Base-by-base conservation (phyloP, 2,329 filamentous ascomycete species). In the Pseudogymnoascus sp. region DNA sequence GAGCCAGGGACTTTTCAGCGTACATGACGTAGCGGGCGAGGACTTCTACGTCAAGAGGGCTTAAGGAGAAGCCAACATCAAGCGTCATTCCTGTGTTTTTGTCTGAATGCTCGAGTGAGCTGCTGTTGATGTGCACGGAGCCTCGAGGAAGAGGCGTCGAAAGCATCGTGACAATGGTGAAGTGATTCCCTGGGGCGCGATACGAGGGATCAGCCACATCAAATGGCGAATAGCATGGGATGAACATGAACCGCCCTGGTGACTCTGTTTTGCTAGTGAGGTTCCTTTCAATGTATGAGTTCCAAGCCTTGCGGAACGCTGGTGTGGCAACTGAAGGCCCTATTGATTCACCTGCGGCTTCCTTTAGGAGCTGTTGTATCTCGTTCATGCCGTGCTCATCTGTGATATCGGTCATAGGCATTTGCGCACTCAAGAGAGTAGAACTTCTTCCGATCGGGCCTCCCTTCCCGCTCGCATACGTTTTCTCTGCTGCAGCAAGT, bases 131-230 rank as follows among this genome's bases (percentile, higher is more conserved):
- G 72, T 86, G 84, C 60, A 83, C 79, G 44, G 76, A 76, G 1
- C 84, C 84, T 0, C 82, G 78, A 2, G 81, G 82, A 70, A 83
- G 80, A 0, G 84, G 84, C 65, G 81, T 81, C 19, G 37, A 40
- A 40, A 84, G 79, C 63, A 82, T 81, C 0, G 79, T 76, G 59
- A 79, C 78, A 59, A 81, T 73, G 1, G 80, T 79, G 63, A 84
- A 75, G 70, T 82, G 84, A 67, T 83, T 79, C 66, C 74, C 74
- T 4, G 73, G 70, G 37, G 37, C 37, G 15, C 37, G 37, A 40
- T 40, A 40, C 37, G 37, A 40, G n/a, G 37, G 37, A 40, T 40
- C 37, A 19, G 37, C n/a, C n/a, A 40, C 37, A 40, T 40, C 37
- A 40, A 40, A 40, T 40, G 37, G 37, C 37, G 37, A 40, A 40